Percentiles rank a stretch among this genome's conserved stretches.
Conservation (phyloP, 495 filamentous ascomycete species). For the Cryomyces minteri region DNA sequence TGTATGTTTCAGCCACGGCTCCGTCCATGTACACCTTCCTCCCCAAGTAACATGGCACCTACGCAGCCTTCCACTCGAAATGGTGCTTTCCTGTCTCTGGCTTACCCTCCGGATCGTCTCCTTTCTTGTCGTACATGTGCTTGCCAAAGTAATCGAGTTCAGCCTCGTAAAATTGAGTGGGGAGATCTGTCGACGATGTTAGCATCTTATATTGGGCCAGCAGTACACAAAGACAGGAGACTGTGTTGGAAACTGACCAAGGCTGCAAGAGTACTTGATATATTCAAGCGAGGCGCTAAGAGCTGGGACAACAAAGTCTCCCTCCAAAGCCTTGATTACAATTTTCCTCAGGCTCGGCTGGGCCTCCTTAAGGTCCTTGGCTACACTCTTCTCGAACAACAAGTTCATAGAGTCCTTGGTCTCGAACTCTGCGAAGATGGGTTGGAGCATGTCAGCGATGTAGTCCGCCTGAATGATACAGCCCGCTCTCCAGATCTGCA, state of each 20-base stretch:
- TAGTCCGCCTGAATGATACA: slow-evolving; percentile 58
- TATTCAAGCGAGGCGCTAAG: slow-evolving; percentile 50
- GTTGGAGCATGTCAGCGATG: slow-evolving; percentile 32
- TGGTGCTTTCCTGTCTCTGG: slow-evolving; percentile 33
- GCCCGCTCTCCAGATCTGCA: slow-evolving; percentile 54
- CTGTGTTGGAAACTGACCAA: slow-evolving; percentile 4
- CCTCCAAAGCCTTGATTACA: slow-evolving; percentile 34
- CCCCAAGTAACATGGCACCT: not conserved
- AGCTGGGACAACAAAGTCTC: slow-evolving; percentile 46
- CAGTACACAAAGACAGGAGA: too few species aligned
- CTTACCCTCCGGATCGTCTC: slow-evolving; percentile 23
- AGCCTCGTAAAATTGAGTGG: slow-evolving; percentile 57
- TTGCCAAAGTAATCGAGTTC: slow-evolving; percentile 63
- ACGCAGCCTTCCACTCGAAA: slow-evolving; percentile 37
- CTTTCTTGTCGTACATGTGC: slow-evolving; percentile 42
- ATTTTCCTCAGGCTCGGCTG: slow-evolving; percentile 31
- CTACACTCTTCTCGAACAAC: slow-evolving; percentile 29
- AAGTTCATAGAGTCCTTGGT: slow-evolving; percentile 23
- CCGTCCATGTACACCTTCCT: too few species aligned
- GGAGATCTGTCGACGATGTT: slow-evolving; percentile 17
- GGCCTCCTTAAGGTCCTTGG: slow-evolving; percentile 29
- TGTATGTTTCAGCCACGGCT: too few species aligned
- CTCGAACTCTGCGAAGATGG: slow-evolving; percentile 9
- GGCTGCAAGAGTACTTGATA: slow-evolving; percentile 42
- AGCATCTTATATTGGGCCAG: too few species aligned